Base-by-base conservation (phyloP, 1,139 yeast genomes). In the Pichia sp. region DNA sequence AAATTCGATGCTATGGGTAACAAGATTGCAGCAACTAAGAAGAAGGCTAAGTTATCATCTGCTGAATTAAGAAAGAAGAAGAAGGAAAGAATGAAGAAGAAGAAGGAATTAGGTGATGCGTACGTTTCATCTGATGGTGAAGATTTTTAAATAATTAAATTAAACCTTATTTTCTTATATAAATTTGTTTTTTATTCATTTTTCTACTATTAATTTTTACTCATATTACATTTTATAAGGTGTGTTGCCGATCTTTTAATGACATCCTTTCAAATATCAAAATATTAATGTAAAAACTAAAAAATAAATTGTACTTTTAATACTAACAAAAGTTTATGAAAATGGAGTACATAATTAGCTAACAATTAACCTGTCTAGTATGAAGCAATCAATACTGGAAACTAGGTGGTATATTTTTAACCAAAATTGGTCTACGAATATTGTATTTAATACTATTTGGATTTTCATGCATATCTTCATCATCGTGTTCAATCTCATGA, bases 71-170 rank as follows among this genome's bases (percentile, higher is more conserved):
- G 98, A 83, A 92, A 92, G 96, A 92, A 92, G 96, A 92, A 92
- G 97, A 92, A 92, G 96, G 98, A 92, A 80, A 89, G 98, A 84
- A 90, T 92, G 97, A 88, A 86, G 87, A 92, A 90, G 94, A 92
- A 92, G 97, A 92, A 92, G 95, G 96, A 85, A 74, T 76, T 89
- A 72, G 97, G 97, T 81, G 98, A 92, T 70, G 97, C 95, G 72
- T 92, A 92, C 72, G 96, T 89, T 63, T 90, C 97, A 61, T 85
- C 95, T 60, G 97, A 89, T 66, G 95, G 84, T 50, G 97, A 90
- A 43, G 39, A 13, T 61, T 66, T 71, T 51, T 73, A 71, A 66
- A 30, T 34, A 34, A 34, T 39, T 39, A 34, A 30, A 26, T 18
- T 38, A 25, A 16, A n/a, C n/a, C n/a, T n/a, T n/a, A n/a, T n/a